Evolutionary conservation across 768 basidiomycete genomes (phyloP).

Genomic region (Rhodotorula diobovata): DNA sequence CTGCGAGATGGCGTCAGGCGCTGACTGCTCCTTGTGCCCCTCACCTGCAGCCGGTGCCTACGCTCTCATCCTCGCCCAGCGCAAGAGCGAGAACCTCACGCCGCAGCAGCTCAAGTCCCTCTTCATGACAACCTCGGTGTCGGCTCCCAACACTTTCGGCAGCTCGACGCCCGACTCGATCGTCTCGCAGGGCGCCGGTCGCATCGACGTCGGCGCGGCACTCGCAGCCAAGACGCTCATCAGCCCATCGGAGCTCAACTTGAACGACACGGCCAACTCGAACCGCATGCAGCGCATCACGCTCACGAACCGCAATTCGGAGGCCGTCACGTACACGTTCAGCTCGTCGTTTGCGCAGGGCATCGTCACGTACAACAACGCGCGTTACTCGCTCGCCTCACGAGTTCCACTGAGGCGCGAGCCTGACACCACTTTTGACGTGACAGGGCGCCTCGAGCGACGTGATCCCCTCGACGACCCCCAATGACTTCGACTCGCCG

Average conservation of each 20-base stretch:
- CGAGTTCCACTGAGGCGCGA: background rate
- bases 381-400: background rate
- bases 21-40: background rate
- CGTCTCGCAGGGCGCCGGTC: constrained; percentile 11
- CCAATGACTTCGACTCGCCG: background rate
- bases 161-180: background rate
- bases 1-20: too few relatives aligned
- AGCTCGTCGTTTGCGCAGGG: background rate
- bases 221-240: constrained; percentile 54
- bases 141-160: background rate
- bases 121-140: constrained; percentile 41
- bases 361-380: background rate
- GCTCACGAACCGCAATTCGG: constrained; percentile 45
- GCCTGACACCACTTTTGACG: background rate
- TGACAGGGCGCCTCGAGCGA: background rate
- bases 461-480: constrained; percentile 8
- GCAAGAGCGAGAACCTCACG: constrained; percentile 35
- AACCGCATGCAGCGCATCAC: constrained; percentile 52
- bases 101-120: constrained; percentile 37
- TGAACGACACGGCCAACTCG: constrained; percentile 64
- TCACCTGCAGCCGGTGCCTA: constrained; percentile 44
- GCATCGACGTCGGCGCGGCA: constrained; percentile 58
- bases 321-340: constrained; percentile 6
- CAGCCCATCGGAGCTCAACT: constrained; percentile 57
- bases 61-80: constrained; percentile 46